Conservation (phyloP, 441 rosid genomes). For the Gossypium trilobum region DNA sequence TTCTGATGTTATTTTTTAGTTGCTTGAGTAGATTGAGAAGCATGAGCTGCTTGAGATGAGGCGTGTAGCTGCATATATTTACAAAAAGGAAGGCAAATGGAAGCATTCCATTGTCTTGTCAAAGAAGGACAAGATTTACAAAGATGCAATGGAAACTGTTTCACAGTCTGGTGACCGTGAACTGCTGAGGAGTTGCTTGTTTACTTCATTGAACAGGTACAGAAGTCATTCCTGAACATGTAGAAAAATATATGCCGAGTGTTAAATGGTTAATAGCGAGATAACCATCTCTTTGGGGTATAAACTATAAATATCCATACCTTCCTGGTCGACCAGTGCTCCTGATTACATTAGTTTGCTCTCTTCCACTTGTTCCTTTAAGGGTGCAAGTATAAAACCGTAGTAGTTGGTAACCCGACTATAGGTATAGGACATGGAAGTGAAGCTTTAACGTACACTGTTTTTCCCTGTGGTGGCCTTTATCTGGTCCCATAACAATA, state of each 20-base stretch:
- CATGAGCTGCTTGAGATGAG: constrained; percentile 98
- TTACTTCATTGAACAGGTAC: constrained; percentile 88
- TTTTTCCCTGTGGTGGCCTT: not conserved
- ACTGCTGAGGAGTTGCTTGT: constrained; percentile 91
- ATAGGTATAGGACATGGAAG: not conserved
- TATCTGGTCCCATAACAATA: not conserved
- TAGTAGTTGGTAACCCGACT: not conserved
- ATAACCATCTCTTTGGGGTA: not conserved
- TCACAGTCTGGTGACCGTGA: constrained; percentile 94
- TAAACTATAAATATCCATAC: too few relatives aligned
- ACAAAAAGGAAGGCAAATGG: constrained; percentile 98
- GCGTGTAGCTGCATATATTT: constrained; percentile 93
- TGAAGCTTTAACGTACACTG: not conserved
- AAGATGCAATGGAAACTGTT: constrained; percentile 94
- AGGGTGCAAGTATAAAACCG: too few relatives aligned
- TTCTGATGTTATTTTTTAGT: constrained; percentile 15
- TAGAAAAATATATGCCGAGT: not conserved
- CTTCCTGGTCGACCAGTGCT: too few relatives aligned
- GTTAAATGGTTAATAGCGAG: not conserved
- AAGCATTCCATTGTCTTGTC: constrained; percentile 93
- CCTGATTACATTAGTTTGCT: too few relatives aligned
- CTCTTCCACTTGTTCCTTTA: too few relatives aligned
- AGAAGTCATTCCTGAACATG: not conserved
- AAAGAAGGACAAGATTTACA: constrained; percentile 84
- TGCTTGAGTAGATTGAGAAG: constrained; percentile 61